Evolutionary conservation across 495 filamentous ascomycete species (phyloP).

Genomic region (Xylaria sp.): DNA sequence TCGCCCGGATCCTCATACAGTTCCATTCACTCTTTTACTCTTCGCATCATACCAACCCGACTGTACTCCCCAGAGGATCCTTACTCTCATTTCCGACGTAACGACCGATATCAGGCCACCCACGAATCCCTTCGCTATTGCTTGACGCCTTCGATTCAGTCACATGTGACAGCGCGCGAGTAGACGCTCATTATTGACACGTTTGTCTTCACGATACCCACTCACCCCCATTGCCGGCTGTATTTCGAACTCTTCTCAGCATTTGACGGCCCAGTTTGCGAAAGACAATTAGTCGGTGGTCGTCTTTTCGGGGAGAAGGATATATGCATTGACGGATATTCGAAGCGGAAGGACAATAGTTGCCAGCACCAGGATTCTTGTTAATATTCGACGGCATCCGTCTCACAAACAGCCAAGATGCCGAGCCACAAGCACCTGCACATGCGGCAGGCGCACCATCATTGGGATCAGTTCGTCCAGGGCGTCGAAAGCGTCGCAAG

Average conservation of each 20-base stretch:
- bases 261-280: not conserved
- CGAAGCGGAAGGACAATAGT: not conserved
- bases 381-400: not conserved
- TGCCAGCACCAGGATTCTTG: not conserved
- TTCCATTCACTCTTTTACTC: slow-evolving; percentile 43
- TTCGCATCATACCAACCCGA: slow-evolving; percentile 29
- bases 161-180: slow-evolving; percentile 33
- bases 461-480: slow-evolving; percentile 35
- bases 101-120: slow-evolving; percentile 28
- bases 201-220: slow-evolving; percentile 11
- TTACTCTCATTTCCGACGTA: slow-evolving; percentile 34
- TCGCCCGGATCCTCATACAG: slow-evolving; percentile 41
- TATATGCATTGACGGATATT: slow-evolving; percentile 14
- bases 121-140: slow-evolving; percentile 27
- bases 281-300: slow-evolving; percentile 12
- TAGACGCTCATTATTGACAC: slow-evolving; percentile 29
- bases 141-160: slow-evolving; percentile 32
- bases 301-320: not conserved
- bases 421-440: slow-evolving; percentile 39
- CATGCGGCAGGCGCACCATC: slow-evolving; percentile 34
- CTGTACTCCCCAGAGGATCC: slow-evolving; percentile 32
- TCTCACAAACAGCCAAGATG: slow-evolving; percentile 29
- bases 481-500: slow-evolving; percentile 34
- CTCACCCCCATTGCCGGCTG: not conserved
- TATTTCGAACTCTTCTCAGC: not conserved